phyloP scores from a whole-genome alignment of 2,329 filamentous ascomycete species.

The Plectosphaerella cucumerina region DNA sequence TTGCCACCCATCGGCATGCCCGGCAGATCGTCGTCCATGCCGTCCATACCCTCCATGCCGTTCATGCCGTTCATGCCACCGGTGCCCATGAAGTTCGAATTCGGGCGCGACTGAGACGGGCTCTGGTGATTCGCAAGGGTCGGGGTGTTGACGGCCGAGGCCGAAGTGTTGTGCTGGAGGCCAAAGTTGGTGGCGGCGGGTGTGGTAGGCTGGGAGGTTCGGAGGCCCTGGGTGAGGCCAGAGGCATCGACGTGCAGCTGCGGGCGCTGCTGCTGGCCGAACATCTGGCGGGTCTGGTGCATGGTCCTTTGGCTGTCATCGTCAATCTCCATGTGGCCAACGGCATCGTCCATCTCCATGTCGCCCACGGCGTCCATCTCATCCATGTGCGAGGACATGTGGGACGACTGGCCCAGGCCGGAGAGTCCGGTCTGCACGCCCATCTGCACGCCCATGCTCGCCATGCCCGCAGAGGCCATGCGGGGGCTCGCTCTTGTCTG shows the following conservation, averaged over 20 bases:
- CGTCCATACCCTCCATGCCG: constrained; percentile 66
- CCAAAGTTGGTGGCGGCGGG: constrained; percentile 73
- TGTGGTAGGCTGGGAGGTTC: constrained; percentile 81
- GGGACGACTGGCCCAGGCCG: constrained; percentile 29
- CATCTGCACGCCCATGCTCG: constrained; percentile 15
- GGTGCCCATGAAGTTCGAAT: constrained; percentile 35
- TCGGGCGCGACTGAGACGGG: constrained; percentile 40
- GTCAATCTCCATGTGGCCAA: constrained; percentile 61
- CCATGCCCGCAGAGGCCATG: constrained; percentile 7
- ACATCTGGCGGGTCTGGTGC: constrained; percentile 66
- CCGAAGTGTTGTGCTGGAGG: constrained; percentile 89
- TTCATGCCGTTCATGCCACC: constrained; percentile 60
- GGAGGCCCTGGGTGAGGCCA: constrained; percentile 70
- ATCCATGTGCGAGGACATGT: constrained; percentile 42
- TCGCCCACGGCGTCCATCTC: constrained; percentile 86
- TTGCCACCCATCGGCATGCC: constrained; percentile 60
- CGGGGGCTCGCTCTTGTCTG: constrained; percentile 1
- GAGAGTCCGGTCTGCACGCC: constrained; percentile 26
- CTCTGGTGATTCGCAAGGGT: constrained; percentile 77
- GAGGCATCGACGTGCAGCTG: constrained; percentile 80
- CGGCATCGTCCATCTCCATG: constrained; percentile 93
- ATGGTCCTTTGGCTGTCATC: constrained; percentile 61
- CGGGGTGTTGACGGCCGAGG: constrained; percentile 95
- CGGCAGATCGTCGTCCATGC: constrained; percentile 71
- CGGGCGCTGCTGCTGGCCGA: constrained; percentile 61